These are phyloP conservation scores for Lipomyces oligophaga DNA, from an alignment of 805 yeast genomes.

Conservation along the genomic window DNA sequence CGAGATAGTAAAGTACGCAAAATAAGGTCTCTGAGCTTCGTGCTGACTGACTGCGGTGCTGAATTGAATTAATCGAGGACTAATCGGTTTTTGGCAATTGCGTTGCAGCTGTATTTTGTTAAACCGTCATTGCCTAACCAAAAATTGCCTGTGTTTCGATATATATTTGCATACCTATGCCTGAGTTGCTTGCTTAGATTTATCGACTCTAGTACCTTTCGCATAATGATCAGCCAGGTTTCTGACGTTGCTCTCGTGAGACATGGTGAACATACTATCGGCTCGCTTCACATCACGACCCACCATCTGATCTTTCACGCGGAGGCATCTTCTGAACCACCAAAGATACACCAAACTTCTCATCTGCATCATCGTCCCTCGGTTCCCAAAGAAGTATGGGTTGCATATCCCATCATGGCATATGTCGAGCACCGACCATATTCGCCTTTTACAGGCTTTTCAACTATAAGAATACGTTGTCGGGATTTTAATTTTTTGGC, in stretches of 20 bases:
- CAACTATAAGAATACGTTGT: conserved; percentile 67
- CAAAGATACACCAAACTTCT: not conserved
- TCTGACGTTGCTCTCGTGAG: conserved; percentile 53
- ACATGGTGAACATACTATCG: conserved; percentile 53
- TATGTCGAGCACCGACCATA: conserved; percentile 46
- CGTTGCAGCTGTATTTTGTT: too few relatives aligned
- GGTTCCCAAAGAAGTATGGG: conserved; percentile 67
- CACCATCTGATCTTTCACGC: conserved; percentile 65
- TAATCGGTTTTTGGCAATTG: too few relatives aligned
- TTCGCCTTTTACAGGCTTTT: conserved; percentile 34
- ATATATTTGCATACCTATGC: too few relatives aligned
- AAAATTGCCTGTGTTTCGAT: too few relatives aligned
- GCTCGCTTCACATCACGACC: conserved; percentile 65
- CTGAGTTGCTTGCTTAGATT: too few relatives aligned
- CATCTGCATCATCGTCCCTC: too few relatives aligned
- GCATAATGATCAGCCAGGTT: conserved; percentile 38
- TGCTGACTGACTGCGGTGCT: too few relatives aligned
- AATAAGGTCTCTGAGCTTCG: too few relatives aligned
- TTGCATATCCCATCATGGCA: conserved; percentile 73
- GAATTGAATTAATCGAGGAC: too few relatives aligned
- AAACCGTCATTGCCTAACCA: too few relatives aligned
- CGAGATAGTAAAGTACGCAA: too few relatives aligned
- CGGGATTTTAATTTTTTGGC: conserved; percentile 81
- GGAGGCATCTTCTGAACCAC: conserved; percentile 26
- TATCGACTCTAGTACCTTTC: too few relatives aligned